Percentiles rank a stretch among this genome's conserved stretches.
phyloP scores from a whole-genome alignment of 345 rosid genomes.

The Euclidium syriacum region DNA sequence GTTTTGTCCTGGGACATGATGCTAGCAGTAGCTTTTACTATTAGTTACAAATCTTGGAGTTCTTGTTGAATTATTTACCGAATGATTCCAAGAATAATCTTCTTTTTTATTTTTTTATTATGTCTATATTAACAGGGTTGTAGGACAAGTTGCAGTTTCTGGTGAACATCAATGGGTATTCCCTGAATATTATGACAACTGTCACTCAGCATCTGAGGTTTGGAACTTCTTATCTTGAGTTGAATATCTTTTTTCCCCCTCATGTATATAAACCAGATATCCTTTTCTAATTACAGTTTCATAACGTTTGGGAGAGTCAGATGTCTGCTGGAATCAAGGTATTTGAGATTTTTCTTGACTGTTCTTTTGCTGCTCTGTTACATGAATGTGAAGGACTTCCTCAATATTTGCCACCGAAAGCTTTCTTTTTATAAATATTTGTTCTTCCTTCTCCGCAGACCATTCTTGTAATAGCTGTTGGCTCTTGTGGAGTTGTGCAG shows the following conservation, averaged over 20 bases:
- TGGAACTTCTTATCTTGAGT: conserved; percentile 4
- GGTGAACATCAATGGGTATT: conserved; percentile 75
- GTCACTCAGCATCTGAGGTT: conserved; percentile 59
- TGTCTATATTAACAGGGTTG: conserved; percentile 50
- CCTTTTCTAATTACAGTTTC: conserved; percentile 38
- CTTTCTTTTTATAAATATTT: not conserved
- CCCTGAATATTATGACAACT: conserved; percentile 41
- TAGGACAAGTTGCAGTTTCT: conserved; percentile 79
- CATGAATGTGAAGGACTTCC: conserved; percentile 3
- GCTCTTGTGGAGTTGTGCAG: conserved; percentile 81
- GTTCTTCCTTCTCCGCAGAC: conserved; percentile 46
- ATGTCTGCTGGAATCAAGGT: conserved; percentile 80
- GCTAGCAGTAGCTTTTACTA: not conserved
- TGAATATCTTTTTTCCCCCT: not conserved
- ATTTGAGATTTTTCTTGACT: conserved; percentile 9
- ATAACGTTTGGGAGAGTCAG: conserved; percentile 79
- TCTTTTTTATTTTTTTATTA: not conserved
- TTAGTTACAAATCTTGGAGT: not conserved
- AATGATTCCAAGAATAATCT: not conserved
- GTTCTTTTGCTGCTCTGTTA: not conserved
- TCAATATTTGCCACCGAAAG: not conserved
- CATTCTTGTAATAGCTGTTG: conserved; percentile 64
- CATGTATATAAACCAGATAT: not conserved
- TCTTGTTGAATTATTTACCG: not conserved
- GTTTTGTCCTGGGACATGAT: not conserved